phyloP scores from a whole-genome alignment of 331 rosid genomes.

The Quercus phellos region DNA sequence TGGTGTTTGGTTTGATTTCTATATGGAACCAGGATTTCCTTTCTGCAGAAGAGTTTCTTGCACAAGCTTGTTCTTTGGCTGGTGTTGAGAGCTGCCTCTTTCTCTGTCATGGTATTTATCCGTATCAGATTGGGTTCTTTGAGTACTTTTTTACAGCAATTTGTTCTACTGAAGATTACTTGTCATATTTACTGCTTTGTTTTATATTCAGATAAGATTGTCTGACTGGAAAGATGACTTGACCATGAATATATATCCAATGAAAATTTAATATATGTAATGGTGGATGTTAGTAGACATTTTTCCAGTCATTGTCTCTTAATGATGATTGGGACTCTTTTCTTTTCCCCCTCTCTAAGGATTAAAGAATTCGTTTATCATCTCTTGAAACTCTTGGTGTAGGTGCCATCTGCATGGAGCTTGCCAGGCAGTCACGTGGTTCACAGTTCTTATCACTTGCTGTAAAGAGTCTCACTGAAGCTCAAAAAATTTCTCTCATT shows the following conservation, averaged over 20 bases:
- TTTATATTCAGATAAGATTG: constrained; percentile 11
- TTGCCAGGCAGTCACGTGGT: constrained; percentile 42
- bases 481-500: constrained; percentile 39
- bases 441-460: constrained; percentile 48
- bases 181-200: neutral
- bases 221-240: neutral
- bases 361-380: neutral
- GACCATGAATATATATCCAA: neutral
- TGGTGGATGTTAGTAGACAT: neutral
- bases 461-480: constrained; percentile 54
- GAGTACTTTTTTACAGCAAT: neutral
- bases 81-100: constrained; percentile 61
- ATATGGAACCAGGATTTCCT: constrained; percentile 49
- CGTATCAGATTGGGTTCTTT: constrained; percentile 8
- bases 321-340: neutral
- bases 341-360: neutral
- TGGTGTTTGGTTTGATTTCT: constrained; percentile 58
- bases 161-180: neutral
- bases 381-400: constrained; percentile 24
- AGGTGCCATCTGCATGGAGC: constrained; percentile 84
- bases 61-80: constrained; percentile 62
- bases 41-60: constrained; percentile 66
- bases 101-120: constrained; percentile 73
- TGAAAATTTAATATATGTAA: neutral
- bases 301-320: neutral